Evolutionary conservation across 2,329 filamentous ascomycete species (phyloP), one percentile per base, ranked within the genome.

Genomic region (Helminthosporium solani): DNA sequence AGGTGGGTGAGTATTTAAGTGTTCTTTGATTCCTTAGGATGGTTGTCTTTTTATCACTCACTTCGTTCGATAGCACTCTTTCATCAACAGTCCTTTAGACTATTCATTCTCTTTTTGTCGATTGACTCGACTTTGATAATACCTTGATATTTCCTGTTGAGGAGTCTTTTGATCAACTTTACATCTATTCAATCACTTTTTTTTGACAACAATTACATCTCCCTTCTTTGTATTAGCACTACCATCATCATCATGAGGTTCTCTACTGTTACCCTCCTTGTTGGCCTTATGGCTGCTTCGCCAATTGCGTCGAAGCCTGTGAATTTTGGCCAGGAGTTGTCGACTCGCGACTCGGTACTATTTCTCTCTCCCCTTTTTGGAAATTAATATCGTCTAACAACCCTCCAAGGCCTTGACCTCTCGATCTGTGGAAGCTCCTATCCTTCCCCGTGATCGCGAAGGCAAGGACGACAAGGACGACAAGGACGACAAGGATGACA

Each of bases 111-210:
- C 14, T 37, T 36, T 41, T 48, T 33, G 41, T 48, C 46, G 46
- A 44, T 48, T 48, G 46, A 44, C 25, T 48, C 46, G 46, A 44
- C 41, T 34, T 16, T 44, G 39, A 25, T 44, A 21, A n/a, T 14
- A 8, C n/a, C 18, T 44, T 33, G 40, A 41, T 34, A 19, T 36
- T 18, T 37, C 40, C 23, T 37, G 35, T 21, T 4, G 35, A 23
- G 40, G 40, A 48, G 45, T 40, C 8, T 38, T 43, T 14, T 28
- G 31, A 23, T n/a, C 38, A n/a, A n/a, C n/a, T n/a, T n/a, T n/a
- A n/a, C n/a, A n/a, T n/a, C n/a, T n/a, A n/a, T 34, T 30, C 35
- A 41, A 16, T 27, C 15, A 30, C 19, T 25, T 42, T 2, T 11
- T 21, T 37, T 27, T 12, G 40, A 31, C 21, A 31, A 37, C 11